Percentiles rank a stretch among this genome's conserved stretches.
Evolutionary conservation across 805 yeast species (phyloP).

Genomic region (Wickerhamomyces tratensis): DNA sequence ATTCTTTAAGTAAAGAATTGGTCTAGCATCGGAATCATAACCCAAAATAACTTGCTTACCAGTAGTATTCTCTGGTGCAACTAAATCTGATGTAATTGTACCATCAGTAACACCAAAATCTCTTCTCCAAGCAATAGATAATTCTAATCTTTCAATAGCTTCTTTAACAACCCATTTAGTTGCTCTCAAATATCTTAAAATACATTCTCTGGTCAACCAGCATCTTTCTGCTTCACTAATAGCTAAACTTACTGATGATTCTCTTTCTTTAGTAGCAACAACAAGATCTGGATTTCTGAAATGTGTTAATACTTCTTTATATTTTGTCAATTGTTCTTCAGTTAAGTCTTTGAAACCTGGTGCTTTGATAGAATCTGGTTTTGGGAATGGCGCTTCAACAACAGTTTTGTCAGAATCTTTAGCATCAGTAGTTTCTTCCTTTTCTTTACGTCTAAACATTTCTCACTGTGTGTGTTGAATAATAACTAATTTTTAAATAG

Average conservation of each 20-base stretch:
- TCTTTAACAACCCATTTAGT: conserved; percentile 73
- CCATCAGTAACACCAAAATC: conserved; percentile 64
- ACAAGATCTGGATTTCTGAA: conserved; percentile 44
- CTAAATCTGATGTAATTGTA: conserved; percentile 36
- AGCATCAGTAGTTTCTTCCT: conserved; percentile 9
- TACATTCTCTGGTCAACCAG: conserved; percentile 85
- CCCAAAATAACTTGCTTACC: conserved; percentile 88
- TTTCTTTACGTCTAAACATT: conserved; percentile 11
- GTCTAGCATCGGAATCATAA: conserved; percentile 74
- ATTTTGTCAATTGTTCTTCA: conserved; percentile 45
- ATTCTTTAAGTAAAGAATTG: conserved; percentile 80
- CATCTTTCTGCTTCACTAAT: conserved; percentile 50
- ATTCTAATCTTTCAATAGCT: conserved; percentile 60
- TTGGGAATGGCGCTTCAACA: conserved; percentile 39
- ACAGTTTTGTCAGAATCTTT: conserved; percentile 15
- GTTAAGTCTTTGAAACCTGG: conserved; percentile 37
- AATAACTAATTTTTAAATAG: too few relatives aligned
- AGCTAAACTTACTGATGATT: conserved; percentile 17
- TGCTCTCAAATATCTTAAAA: conserved; percentile 77
- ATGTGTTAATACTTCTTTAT: conserved; percentile 44
- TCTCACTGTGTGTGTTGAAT: too few relatives aligned
- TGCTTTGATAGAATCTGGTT: conserved; percentile 41
- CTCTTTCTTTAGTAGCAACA: conserved; percentile 40
- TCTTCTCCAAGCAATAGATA: conserved; percentile 79
- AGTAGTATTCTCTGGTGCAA: conserved; percentile 62